A percentile compares a stretch with the other conserved stretches of the same genome.
Evolutionary conservation across 352 stramenopile genomes (phyloP).

Genomic region (Globisporangium solare): DNA sequence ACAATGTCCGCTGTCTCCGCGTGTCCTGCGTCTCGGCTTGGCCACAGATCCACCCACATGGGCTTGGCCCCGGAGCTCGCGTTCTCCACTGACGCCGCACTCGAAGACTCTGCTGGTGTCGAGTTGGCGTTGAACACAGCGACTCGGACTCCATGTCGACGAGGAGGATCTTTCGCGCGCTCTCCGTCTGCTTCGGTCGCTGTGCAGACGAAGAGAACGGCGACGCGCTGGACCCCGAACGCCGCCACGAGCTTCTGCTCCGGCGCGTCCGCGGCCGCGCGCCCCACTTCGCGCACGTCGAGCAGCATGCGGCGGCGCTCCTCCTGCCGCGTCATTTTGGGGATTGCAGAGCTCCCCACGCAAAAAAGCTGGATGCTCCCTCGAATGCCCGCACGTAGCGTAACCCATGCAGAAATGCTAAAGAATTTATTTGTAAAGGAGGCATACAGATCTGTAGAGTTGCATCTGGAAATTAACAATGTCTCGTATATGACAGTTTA

Average conservation of each 20-base stretch:
- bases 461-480: too few species aligned
- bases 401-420: too few species aligned
- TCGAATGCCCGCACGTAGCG: background rate
- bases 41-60: constrained; percentile 13
- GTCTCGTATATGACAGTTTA: too few species aligned
- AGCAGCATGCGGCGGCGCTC: constrained; percentile 22
- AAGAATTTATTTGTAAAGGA: too few species aligned
- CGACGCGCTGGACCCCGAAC: constrained; percentile 20
- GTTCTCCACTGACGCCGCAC: background rate
- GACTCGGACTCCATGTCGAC: constrained; percentile 23
- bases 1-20: background rate
- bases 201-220: constrained; percentile 18
- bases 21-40: constrained; percentile 4
- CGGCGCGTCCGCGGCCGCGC: constrained; percentile 7
- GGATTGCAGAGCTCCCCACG: background rate
- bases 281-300: constrained; percentile 27
- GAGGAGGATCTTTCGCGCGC: constrained; percentile 6
- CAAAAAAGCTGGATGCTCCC: constrained; percentile 1
- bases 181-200: constrained; percentile 4
- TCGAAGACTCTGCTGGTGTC: background rate
- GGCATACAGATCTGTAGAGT: too few species aligned
- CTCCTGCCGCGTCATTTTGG: constrained; percentile 16
- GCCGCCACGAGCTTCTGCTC: constrained; percentile 15
- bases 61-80: background rate
- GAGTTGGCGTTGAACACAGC: constrained; percentile 20